These are phyloP conservation scores for Talaromyces trachyspermus DNA, from an alignment of 495 filamentous ascomycete species.

Conservation along the genomic window DNA sequence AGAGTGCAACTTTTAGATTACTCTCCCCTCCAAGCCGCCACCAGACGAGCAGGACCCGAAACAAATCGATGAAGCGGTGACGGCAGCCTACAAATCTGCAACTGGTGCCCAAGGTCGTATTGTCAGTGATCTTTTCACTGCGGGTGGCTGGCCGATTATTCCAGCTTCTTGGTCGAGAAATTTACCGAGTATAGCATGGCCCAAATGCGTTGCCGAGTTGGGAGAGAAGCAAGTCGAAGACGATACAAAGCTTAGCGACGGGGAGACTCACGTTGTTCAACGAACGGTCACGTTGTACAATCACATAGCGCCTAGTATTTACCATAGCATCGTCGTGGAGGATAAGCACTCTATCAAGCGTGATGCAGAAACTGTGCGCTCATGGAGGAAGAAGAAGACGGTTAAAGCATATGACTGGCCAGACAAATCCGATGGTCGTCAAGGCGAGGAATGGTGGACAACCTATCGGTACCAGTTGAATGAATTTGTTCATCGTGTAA, in stretches of 20 bases:
- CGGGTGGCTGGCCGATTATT: conserved; percentile 12
- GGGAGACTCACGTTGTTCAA: conserved; percentile 19
- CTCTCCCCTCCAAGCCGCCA: not conserved
- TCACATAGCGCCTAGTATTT: conserved; percentile 27
- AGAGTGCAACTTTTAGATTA: not conserved
- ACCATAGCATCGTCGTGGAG: conserved; percentile 46
- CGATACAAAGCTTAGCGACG: conserved; percentile 10
- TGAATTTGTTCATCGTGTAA: conserved; percentile 48
- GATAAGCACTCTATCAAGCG: conserved; percentile 33
- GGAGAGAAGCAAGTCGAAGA: conserved; percentile 21
- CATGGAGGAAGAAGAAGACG: conserved; percentile 34
- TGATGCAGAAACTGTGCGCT: conserved; percentile 22
- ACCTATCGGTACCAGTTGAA: conserved; percentile 48
- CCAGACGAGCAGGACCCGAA: conserved; percentile 8
- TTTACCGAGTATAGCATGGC: conserved; percentile 19
- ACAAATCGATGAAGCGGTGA: conserved; percentile 32
- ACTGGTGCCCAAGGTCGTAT: conserved; percentile 34
- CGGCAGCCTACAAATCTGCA: conserved; percentile 34
- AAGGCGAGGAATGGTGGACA: conserved; percentile 39
- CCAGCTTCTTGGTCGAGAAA: conserved; percentile 10
- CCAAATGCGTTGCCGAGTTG: conserved; percentile 19
- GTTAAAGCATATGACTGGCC: conserved; percentile 41
- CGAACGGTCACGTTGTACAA: conserved; percentile 38
- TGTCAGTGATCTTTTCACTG: conserved; percentile 21
- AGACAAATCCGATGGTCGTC: conserved; percentile 16